Base-by-base conservation (phyloP, 352 stramenopile genomes). In the Phytopythium vexans region DNA sequence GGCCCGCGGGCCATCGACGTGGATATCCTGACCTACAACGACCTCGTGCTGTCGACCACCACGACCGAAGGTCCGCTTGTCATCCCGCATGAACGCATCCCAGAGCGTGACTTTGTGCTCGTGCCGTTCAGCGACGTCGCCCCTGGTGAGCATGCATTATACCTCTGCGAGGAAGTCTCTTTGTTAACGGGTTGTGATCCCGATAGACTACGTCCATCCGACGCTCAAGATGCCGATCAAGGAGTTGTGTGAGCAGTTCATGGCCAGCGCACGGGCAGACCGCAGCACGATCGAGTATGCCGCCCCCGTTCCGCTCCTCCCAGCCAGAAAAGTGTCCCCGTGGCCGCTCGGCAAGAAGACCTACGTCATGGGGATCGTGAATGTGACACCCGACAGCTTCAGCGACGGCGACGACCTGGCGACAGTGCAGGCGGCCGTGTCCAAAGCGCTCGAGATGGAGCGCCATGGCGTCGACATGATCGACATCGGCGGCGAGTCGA, bases 371-470 rank as follows among this genome's bases (percentile, higher is more conserved):
- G 97, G 97, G 33, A 98, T 99, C 64, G 56, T 99, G 6, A 99
- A 99, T 74, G 85, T 98, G n/a, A 99, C 97, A 14, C 97, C 97
- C 8, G 97, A 99, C 70, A 98, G 90, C 65, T 99, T 99, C 60
- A 98, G 92, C 72, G 81, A 87, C 38, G 62, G 70, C 3, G 68
- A 64, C 3, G 69, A 87, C 14, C 42, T 86, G 8, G 42, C 57
- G 14, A 82, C 65, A 2, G 60, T 62, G 6, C 67, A 88, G 21
- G 40, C 55, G 12, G 91, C 96, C 4, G 77, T 98, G 8, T 48
- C 82, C 8, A 85, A 86, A 16, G 94, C 94, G 1, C 56, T 97
- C 9, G 64, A 93, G 49, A 96, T 99, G 87, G 80, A 88, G 41
- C 55, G 66, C 7, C 61, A 95, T 44, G 96, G 97, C 6, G 96